Conservation (phyloP, 768 basidiomycete genomes). For the Pleurotus platypus region DNA sequence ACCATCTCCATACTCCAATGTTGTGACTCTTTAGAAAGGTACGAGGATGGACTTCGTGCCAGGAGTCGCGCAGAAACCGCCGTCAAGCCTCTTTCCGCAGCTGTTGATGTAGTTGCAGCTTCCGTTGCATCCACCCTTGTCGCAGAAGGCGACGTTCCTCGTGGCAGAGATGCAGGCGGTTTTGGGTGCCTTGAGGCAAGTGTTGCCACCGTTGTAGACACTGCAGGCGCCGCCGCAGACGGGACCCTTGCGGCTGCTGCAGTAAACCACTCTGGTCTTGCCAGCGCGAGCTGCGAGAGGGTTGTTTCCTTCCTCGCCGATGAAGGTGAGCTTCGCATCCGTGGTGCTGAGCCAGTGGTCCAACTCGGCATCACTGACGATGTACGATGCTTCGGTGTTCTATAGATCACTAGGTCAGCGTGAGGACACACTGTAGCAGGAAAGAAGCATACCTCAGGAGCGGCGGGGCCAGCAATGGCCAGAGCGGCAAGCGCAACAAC, state of each 20-base stretch:
- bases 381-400: too few species aligned
- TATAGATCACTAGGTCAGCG: too few species aligned
- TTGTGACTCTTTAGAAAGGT: too few species aligned
- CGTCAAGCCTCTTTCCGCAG: background rate
- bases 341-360: too few species aligned
- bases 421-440: too few species aligned
- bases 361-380: too few species aligned
- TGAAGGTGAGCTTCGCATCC: too few species aligned
- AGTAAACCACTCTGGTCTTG: background rate
- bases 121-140: background rate
- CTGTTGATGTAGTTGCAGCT: background rate
- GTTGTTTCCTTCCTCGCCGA: background rate
- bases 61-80: slow-evolving; percentile 2
- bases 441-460: too few species aligned
- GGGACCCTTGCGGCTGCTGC: background rate
- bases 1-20: too few species aligned
- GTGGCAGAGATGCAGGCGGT: background rate
- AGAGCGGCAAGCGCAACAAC: too few species aligned
- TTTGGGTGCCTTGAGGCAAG: slow-evolving; percentile 2
- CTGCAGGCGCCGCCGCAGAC: background rate
- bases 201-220: background rate
- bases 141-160: background rate
- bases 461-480: too few species aligned
- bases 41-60: background rate
- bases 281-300: background rate